Percentiles rank a stretch among this genome's conserved stretches.
Conservation (phyloP, 1,284 basidiomycete genomes). For the Trichosporon ovoides region DNA sequence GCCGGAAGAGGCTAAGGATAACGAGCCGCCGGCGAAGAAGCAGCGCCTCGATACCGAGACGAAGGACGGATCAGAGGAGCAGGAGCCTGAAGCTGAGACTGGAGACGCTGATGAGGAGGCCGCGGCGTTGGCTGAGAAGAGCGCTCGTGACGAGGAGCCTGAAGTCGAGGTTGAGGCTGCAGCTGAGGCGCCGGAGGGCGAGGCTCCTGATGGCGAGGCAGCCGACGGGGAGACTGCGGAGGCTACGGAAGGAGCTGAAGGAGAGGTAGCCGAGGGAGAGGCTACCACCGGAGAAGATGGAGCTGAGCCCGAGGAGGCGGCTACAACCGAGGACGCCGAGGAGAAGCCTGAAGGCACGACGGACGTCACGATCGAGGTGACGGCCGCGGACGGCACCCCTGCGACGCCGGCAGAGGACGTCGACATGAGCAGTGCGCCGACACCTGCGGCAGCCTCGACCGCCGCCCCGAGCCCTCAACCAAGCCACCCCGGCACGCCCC, state of each 20-base stretch:
- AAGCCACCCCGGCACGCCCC: conserved; percentile 7
- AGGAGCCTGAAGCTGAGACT: background rate
- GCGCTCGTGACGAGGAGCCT: conserved; percentile 8
- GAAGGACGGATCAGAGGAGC: background rate
- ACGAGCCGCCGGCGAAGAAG: conserved; percentile 15
- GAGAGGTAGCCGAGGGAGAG: background rate
- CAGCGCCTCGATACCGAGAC: conserved; percentile 1
- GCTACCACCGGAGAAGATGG: background rate
- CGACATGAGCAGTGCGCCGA: conserved; percentile 16
- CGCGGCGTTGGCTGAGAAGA: background rate
- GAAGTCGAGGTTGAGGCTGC: background rate
- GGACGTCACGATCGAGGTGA: background rate
- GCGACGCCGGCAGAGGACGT: conserved; percentile 11
- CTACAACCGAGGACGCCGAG: background rate
- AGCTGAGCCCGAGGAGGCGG: background rate
- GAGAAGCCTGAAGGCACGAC: background rate
- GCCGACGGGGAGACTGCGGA: background rate
- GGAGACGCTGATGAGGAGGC: conserved; percentile 8
- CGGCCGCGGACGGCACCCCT: background rate
- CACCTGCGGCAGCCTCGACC: background rate
- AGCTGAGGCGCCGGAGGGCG: background rate
- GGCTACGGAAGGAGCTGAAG: background rate
- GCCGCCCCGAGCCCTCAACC: conserved; percentile 8
- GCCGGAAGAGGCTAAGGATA: conserved; percentile 7
- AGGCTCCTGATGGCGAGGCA: background rate